phyloP scores from a whole-genome alignment of 805 yeast species.

The Metschnikowia drakensbergensis region DNA sequence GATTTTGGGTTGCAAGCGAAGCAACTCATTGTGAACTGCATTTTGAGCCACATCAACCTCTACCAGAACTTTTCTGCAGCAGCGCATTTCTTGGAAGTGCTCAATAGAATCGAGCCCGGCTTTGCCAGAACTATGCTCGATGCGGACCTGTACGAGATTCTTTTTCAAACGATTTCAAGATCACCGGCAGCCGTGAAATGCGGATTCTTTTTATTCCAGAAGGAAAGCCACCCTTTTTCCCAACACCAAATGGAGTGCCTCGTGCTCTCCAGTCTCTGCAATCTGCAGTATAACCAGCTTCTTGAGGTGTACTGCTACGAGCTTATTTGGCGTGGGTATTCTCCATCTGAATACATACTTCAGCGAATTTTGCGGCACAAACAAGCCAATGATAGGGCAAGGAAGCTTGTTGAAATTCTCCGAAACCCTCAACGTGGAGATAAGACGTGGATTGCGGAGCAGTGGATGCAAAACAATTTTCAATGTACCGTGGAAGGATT shows the following conservation, averaged over 20 bases:
- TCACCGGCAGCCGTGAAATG: constrained; percentile 28
- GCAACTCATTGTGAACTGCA: constrained; percentile 31
- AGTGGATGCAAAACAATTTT: background rate
- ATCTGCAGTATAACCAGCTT: constrained; percentile 7
- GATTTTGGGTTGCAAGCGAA: constrained; percentile 11
- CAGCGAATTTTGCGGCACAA: background rate
- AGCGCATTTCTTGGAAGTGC: constrained; percentile 24
- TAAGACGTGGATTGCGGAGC: background rate
- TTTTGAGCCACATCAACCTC: constrained; percentile 32
- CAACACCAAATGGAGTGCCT: constrained; percentile 13
- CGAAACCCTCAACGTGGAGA: background rate
- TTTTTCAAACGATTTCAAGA: constrained; percentile 24
- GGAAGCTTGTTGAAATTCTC: background rate
- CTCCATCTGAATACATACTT: background rate
- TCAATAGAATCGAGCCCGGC: constrained; percentile 10
- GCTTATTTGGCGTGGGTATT: background rate
- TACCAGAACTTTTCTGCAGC: constrained; percentile 36
- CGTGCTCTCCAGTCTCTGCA: constrained; percentile 16
- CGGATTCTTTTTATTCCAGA: constrained; percentile 23
- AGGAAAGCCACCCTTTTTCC: constrained; percentile 9
- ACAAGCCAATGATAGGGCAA: background rate
- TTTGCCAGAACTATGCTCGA: constrained; percentile 10
- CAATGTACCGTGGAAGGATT: background rate
- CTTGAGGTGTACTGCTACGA: constrained; percentile 9
- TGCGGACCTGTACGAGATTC: constrained; percentile 22